Evolutionary conservation across 129 eudicot species (phyloP), one percentile per base, ranked within the genome.

Genomic region (Arctium minus): DNA sequence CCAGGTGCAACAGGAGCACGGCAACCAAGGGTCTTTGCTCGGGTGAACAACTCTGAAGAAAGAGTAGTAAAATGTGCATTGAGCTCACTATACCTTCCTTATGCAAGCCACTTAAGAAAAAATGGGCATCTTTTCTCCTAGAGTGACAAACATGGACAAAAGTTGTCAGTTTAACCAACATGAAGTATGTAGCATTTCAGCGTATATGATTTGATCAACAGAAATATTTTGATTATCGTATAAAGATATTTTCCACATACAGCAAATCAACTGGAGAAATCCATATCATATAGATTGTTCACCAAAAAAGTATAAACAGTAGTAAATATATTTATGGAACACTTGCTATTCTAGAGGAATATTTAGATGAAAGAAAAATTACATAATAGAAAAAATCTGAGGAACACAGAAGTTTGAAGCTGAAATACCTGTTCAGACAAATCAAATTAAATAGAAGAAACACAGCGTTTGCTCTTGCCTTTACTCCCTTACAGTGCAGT

Each of bases 21-120:
- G 97, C 91, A 79, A 91, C 91, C 72, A 81, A 77, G n/a, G 93
- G 93, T 75, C 83, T 91, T 56, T 83, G 80, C 69, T 89, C 96
- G 2, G 77, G 81, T 78, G 86, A 76, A 80, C 93, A 88, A 62
- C 82, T 84, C 74, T 80, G 92, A 74, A 93, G 92, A 86, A 88
- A 86, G 13, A 77, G 83, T 72, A 84, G 85, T 82, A 93, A 81
- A 86, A 81, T 82, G 72, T 88, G 87, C 92, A 91, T 88, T 18
- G 93, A 85, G 73, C 83, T 88, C 82, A 67, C 76, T 80, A 86
- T 74, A 39, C 87, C 78, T 75, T 91, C 92, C 68, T 81, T 86
- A 6, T 85, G 86, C 76, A 93, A 83, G 78, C 91, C 87, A 35
- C 86, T 88, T 68, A 91, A 74, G 81, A 93, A 88, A 77, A 71